phyloP scores from a whole-genome alignment of 352 stramenopile species.

The Phytopythium chamaehyphon region DNA sequence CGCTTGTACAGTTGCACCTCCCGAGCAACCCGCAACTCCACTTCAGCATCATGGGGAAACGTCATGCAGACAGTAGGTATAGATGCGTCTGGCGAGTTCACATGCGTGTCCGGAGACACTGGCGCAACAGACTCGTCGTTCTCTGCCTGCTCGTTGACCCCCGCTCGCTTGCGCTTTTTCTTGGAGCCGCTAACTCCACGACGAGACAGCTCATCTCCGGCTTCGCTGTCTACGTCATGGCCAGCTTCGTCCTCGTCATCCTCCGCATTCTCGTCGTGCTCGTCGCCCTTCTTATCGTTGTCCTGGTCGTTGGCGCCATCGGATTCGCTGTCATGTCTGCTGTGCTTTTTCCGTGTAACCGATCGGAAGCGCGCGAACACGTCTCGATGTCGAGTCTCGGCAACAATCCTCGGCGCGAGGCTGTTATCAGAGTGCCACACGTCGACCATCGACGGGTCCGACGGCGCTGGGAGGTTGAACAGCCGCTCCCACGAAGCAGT shows the following conservation, averaged over 20 bases:
- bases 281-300: constrained; percentile 34
- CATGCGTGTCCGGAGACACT: constrained; percentile 59
- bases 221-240: constrained; percentile 41
- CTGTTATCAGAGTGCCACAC: constrained; percentile 65
- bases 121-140: constrained; percentile 63
- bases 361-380: constrained; percentile 56
- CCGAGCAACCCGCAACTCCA: constrained; percentile 31
- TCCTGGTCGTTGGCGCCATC: constrained; percentile 37
- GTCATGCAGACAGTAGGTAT: constrained; percentile 51
- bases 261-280: constrained; percentile 52
- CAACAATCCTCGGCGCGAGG: constrained; percentile 46
- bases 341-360: constrained; percentile 33
- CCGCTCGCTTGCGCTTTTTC: constrained; percentile 48
- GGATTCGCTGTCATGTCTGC: constrained; percentile 32
- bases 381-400: constrained; percentile 59
- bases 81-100: constrained; percentile 52
- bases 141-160: constrained; percentile 25
- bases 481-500: constrained; percentile 49
- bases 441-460: constrained; percentile 66
- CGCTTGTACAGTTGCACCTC: constrained; percentile 61
- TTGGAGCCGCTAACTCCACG: constrained; percentile 23
- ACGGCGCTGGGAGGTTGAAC: constrained; percentile 44
- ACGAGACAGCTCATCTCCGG: constrained; percentile 29
- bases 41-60: constrained; percentile 42
- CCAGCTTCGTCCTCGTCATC: constrained; percentile 52